These are phyloP conservation scores for Diaporthe helianthi DNA, from an alignment of 2,329 filamentous ascomycete genomes.

Conservation along the genomic window DNA sequence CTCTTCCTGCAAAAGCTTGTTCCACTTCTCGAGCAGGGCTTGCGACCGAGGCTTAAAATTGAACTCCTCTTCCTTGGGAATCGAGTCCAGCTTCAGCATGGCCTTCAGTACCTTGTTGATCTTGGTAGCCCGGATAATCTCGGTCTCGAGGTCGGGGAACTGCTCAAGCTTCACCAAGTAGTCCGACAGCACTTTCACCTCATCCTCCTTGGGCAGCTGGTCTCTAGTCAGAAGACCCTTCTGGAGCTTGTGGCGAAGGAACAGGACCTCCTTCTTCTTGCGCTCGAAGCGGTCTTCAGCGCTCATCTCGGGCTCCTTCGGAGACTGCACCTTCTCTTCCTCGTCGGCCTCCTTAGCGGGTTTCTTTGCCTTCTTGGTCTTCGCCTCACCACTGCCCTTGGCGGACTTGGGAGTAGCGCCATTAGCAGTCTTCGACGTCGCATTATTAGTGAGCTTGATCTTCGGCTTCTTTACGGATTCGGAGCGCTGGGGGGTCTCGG, in stretches of 20 bases:
- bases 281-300: slow-evolving; percentile 64
- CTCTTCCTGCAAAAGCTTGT: slow-evolving; percentile 72
- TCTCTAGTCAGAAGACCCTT: slow-evolving; percentile 90
- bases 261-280: slow-evolving; percentile 83
- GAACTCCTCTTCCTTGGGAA: slow-evolving; percentile 88
- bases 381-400: slow-evolving; percentile 61
- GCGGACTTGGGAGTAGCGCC: slow-evolving; percentile 63
- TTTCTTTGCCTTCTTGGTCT: slow-evolving; percentile 61
- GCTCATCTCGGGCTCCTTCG: slow-evolving; percentile 65
- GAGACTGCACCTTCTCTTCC: slow-evolving; percentile 51
- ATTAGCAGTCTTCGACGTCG: slow-evolving; percentile 73
- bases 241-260: slow-evolving; percentile 92
- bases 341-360: slow-evolving; percentile 60
- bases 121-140: slow-evolving; percentile 90
- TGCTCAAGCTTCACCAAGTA: slow-evolving; percentile 83
- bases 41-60: slow-evolving; percentile 86
- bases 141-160: slow-evolving; percentile 80
- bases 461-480: slow-evolving; percentile 73
- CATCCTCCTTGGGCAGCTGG: slow-evolving; percentile 82
- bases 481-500: slow-evolving; percentile 66
- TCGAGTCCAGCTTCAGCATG: slow-evolving; percentile 84
- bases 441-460: slow-evolving; percentile 70
- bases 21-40: slow-evolving; percentile 86
- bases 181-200: slow-evolving; percentile 80
- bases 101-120: slow-evolving; percentile 98